Conservation (phyloP, 2,329 filamentous ascomycete genomes). For the Aureobasidium sp. region DNA sequence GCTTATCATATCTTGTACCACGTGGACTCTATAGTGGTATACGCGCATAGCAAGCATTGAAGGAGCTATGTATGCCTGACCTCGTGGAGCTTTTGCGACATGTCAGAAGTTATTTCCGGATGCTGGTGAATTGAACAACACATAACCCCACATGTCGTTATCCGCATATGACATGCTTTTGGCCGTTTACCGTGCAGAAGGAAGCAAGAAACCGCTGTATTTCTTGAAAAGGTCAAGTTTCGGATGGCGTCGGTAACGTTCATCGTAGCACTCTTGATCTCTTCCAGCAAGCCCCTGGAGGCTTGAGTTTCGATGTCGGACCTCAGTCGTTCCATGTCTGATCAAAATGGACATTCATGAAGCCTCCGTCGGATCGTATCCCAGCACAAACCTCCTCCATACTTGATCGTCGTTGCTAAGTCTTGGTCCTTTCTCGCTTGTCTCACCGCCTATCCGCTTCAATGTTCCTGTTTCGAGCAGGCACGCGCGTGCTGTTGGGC, state of each 20-base stretch:
- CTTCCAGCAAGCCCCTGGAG: neutral
- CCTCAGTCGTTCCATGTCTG: no score
- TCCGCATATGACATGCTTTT: neutral
- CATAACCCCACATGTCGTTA: neutral
- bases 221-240: neutral
- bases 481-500: neutral
- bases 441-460: neutral
- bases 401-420: neutral
- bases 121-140: neutral
- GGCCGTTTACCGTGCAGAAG: neutral
- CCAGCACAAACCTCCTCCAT: slow-evolving; percentile 1
- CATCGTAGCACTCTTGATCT: neutral
- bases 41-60: neutral
- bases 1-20: neutral
- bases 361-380: neutral
- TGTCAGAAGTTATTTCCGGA: neutral
- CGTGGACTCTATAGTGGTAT: neutral
- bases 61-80: neutral
- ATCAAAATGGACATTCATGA: neutral
- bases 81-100: neutral
- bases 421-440: neutral
- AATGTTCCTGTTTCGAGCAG: neutral
- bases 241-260: neutral
- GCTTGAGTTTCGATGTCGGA: neutral
- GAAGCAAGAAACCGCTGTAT: neutral